Evolutionary conservation across 2,329 filamentous ascomycete genomes (phyloP).

Genomic region (Chaetomiaceae sp.): DNA sequence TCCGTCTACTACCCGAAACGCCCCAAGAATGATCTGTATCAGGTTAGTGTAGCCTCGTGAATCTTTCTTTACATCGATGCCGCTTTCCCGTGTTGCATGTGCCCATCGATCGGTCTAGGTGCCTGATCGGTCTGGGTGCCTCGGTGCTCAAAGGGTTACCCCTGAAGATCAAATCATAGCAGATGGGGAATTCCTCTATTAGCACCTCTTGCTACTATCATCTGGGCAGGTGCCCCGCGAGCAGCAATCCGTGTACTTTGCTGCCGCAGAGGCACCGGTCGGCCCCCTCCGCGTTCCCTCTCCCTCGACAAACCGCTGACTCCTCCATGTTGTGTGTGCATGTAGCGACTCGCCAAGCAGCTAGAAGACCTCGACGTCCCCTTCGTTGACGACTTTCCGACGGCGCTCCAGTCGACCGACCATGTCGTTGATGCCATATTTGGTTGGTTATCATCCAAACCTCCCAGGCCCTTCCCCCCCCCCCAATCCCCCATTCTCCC

Average conservation of each 20-base stretch:
- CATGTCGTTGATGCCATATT: slow-evolving; percentile 93
- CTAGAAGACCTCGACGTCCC: slow-evolving; percentile 76
- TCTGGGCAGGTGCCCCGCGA: not conserved
- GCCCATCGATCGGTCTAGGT: too few species aligned
- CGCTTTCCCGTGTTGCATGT: too few species aligned
- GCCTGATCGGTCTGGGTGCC: too few species aligned
- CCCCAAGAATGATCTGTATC: slow-evolving; percentile 83
- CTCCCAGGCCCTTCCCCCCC: too few species aligned
- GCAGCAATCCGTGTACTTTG: slow-evolving; percentile 19
- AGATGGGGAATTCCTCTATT: slow-evolving; percentile 1
- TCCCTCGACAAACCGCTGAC: slow-evolving; percentile 27
- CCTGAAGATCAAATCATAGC: not conserved
- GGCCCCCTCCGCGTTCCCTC: slow-evolving; percentile 10
- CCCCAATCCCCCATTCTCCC: not conserved
- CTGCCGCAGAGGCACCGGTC: slow-evolving; percentile 4
- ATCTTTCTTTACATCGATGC: too few species aligned
- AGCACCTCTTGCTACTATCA: not conserved
- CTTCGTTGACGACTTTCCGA: slow-evolving; percentile 74
- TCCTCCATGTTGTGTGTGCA: too few species aligned
- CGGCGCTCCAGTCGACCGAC: slow-evolving; percentile 63
- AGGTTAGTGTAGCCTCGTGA: slow-evolving; percentile 53
- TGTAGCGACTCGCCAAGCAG: slow-evolving; percentile 74
- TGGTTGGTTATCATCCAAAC: too few species aligned
- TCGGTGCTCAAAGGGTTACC: not conserved
- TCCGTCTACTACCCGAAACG: slow-evolving; percentile 91